These are phyloP conservation scores for Pseudogymnoascus sp. DNA, from an alignment of 2,329 filamentous ascomycete species.

Conservation along the genomic window DNA sequence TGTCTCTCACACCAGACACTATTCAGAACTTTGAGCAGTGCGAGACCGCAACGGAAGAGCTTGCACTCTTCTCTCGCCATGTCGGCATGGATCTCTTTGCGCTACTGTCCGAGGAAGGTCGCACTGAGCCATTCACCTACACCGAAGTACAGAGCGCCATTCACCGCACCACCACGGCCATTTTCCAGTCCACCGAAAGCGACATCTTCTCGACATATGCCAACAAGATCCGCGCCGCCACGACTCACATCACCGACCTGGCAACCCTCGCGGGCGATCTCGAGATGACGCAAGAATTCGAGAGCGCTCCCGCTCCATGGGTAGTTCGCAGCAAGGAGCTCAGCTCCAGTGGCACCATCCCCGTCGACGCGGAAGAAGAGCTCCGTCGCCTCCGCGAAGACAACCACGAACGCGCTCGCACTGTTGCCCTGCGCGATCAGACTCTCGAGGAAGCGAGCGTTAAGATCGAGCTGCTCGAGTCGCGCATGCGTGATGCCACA, in stretches of 20 bases:
- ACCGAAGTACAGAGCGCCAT: constrained; percentile 60
- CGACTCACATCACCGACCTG: constrained; percentile 60
- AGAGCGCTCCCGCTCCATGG: constrained; percentile 72
- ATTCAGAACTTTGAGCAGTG: constrained; percentile 62
- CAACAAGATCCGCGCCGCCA: constrained; percentile 58
- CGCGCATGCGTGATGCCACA: constrained; percentile 74
- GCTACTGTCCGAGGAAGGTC: constrained; percentile 65
- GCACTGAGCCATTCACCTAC: constrained; percentile 59
- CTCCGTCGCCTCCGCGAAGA: constrained; percentile 73
- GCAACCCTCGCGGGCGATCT: constrained; percentile 63
- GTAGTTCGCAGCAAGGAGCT: constrained; percentile 72
- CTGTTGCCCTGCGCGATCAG: constrained; percentile 67
- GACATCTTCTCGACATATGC: constrained; percentile 65
- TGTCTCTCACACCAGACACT: constrained; percentile 65
- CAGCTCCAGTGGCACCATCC: constrained; percentile 71
- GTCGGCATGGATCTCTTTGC: constrained; percentile 58
- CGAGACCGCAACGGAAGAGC: constrained; percentile 55
- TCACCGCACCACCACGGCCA: constrained; percentile 44
- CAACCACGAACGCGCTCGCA: constrained; percentile 67
- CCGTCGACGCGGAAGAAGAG: constrained; percentile 78
- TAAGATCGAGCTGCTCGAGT: constrained; percentile 87
- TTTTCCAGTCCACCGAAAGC: constrained; percentile 51
- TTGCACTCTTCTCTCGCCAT: constrained; percentile 59
- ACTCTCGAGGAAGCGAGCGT: constrained; percentile 80
- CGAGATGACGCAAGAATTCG: constrained; percentile 70